These are phyloP conservation scores for Capsicum rhomboideum DNA, from an alignment of 257 asterid genomes.

Conservation along the genomic window DNA sequence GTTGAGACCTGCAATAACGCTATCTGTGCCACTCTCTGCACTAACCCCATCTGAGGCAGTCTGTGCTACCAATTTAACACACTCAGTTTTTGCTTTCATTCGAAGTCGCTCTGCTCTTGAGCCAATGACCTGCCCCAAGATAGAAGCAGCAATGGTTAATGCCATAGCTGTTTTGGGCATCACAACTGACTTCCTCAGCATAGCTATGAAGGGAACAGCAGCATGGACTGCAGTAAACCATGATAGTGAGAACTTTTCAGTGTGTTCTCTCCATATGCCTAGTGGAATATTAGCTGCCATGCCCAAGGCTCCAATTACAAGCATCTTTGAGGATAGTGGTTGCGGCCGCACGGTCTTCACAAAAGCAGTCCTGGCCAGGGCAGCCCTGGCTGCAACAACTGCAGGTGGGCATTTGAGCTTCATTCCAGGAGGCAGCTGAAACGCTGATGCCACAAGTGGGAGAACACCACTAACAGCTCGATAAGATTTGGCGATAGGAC, in stretches of 20 bases:
- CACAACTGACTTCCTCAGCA: conserved; percentile 75
- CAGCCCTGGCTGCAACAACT: conserved; percentile 76
- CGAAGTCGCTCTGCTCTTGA: conserved; percentile 77
- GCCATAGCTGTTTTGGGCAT: conserved; percentile 91
- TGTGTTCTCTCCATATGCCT: conserved; percentile 82
- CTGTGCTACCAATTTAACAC: conserved; percentile 25
- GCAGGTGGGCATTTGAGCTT: conserved; percentile 75
- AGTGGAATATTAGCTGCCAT: conserved; percentile 71
- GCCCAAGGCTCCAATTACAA: conserved; percentile 59
- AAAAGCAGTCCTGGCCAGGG: conserved; percentile 66
- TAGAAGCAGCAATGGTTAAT: conserved; percentile 67
- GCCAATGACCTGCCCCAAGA: conserved; percentile 71
- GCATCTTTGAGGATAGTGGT: conserved; percentile 64
- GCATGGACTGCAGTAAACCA: conserved; percentile 90
- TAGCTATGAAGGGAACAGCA: conserved; percentile 83
- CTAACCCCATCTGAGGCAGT: conserved; percentile 11
- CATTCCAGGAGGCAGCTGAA: conserved; percentile 57
- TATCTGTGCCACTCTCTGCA: conserved; percentile 10
- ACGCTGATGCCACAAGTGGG: conserved; percentile 61
- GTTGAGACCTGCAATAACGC: conserved; percentile 7
- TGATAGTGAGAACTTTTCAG: conserved; percentile 46
- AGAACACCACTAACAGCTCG: conserved; percentile 58
- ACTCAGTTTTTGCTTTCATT: conserved; percentile 41
- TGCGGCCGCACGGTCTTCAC: conserved; percentile 73
- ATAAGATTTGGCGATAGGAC: conserved; percentile 79